These are phyloP conservation scores for Cadophora sp. DNA, from an alignment of 2,329 filamentous ascomycete genomes.

Conservation along the genomic window DNA sequence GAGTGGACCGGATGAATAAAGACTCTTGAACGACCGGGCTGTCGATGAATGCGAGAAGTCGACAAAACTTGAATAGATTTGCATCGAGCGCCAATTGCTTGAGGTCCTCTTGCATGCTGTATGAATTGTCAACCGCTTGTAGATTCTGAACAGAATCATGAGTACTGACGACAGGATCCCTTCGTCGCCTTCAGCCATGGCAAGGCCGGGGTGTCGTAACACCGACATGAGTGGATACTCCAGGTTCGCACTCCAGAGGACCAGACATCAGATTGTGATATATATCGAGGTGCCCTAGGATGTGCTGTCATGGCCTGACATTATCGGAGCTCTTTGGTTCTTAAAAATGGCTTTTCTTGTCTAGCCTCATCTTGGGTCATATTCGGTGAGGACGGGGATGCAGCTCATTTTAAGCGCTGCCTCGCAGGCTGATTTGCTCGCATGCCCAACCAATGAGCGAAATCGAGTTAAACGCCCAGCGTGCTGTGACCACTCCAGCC, in stretches of 20 bases:
- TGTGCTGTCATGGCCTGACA: no score
- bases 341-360: background rate
- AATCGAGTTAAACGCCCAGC: background rate
- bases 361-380: background rate
- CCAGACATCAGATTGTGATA: no score
- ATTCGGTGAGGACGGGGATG: background rate
- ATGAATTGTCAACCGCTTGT: background rate
- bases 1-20: background rate
- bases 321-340: no score
- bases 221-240: background rate
- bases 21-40: background rate
- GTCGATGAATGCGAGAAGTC: constrained; percentile 1
- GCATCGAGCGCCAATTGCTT: background rate
- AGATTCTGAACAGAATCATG: no score
- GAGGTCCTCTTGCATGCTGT: background rate
- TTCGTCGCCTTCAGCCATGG: background rate
- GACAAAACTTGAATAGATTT: background rate
- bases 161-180: no score
- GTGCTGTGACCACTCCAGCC: background rate
- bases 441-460: background rate
- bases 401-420: background rate
- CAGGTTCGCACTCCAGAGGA: no score
- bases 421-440: background rate
- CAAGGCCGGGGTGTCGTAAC: background rate
- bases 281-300: no score